Base-by-base conservation (phyloP, 1,284 basidiomycete species). In the Coriolopsis trogii region DNA sequence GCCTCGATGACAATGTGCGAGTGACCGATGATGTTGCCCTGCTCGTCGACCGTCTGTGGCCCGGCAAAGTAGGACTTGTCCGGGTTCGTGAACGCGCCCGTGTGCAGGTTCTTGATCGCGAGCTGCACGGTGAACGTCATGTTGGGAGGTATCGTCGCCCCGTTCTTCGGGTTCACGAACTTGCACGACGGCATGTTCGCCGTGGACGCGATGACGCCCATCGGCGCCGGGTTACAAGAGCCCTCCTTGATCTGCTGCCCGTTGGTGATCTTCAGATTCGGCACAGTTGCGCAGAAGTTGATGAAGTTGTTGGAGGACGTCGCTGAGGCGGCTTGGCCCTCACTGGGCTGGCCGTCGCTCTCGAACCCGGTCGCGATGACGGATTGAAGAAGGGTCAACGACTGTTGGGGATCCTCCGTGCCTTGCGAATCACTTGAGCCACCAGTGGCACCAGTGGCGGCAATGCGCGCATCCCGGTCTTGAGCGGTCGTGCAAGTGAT, bases 181-280 rank as follows among this genome's bases (percentile, higher is more conserved):
- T 83, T 85, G 56, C 75, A 68, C 6, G 78, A 77, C 7, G 82
- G 81, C 76, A 85, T 81, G 55, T 76, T 79, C 59, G 74, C 69
- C 15, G 70, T 65, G 28, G 75, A 73, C 10, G 79, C 78, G 65
- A 87, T 83, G 44, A 72, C 63, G 58, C 81, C 82, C 66, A 85
- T 85, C 18, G 83, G 82, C 16, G 79, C 78, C 13, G 81, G 78
- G 66, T 83, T 83, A 68, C 84, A 84, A 42, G 82, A 86, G 37
- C 83, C 84, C 21, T 73, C 71, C 52, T 52, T 60, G 67, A 76
- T 63, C 62, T 78, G 75, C 56, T 70, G 53, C 40, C 77, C 71
- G 60, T 76, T 72, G 6, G 74, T 78, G 40, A 77, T 62, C 8
- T 77, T 72, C 24, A 73, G 40, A 13, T 64, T 41, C 16, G 56